phyloP scores from a whole-genome alignment of 2,329 filamentous ascomycete species.

The Cladophialophora bantiana region DNA sequence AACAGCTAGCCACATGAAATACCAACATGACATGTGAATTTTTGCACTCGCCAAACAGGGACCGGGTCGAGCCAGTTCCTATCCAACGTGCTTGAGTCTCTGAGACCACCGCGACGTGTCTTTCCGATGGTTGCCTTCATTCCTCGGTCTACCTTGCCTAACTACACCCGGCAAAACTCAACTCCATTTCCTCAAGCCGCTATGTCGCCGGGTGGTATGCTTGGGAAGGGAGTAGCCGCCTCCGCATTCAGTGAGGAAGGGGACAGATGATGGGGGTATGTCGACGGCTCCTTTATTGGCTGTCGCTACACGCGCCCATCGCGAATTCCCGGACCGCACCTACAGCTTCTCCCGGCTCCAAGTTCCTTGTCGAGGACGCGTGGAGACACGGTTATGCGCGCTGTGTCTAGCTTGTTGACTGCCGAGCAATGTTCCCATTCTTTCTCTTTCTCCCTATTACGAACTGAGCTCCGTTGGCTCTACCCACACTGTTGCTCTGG shows the following conservation, averaged over 20 bases:
- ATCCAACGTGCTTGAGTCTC: not conserved
- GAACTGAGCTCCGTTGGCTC: conserved; percentile 11
- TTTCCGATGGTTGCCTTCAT: not conserved
- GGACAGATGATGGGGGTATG: conserved; percentile 14
- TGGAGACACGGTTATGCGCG: conserved; percentile 8
- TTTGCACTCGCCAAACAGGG: not conserved
- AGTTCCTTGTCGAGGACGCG: conserved; percentile 3
- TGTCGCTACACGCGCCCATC: conserved; percentile 3
- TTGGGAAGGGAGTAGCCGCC: conserved; percentile 28
- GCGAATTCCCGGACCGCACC: conserved; percentile 16
- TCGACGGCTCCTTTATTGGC: conserved; percentile 10
- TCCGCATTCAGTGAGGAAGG: conserved; percentile 29
- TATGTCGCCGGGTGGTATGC: conserved; percentile 14
- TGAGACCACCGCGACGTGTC: not conserved
- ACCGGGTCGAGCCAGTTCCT: not conserved
- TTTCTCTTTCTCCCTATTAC: conserved; percentile 1
- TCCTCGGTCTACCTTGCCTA: conserved; percentile 12
- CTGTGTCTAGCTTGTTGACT: conserved; percentile 6
- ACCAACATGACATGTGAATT: conserved; percentile 14
- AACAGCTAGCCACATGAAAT: not conserved
- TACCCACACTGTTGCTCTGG: conserved; percentile 10
- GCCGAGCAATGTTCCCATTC: conserved; percentile 3
- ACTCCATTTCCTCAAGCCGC: not conserved
- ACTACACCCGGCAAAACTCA: conserved; percentile 3
- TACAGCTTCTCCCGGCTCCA: not conserved